Evolutionary conservation across 202 grass and related monocot genomes (phyloP).

Genomic region (Cymbopogon flexuosus): DNA sequence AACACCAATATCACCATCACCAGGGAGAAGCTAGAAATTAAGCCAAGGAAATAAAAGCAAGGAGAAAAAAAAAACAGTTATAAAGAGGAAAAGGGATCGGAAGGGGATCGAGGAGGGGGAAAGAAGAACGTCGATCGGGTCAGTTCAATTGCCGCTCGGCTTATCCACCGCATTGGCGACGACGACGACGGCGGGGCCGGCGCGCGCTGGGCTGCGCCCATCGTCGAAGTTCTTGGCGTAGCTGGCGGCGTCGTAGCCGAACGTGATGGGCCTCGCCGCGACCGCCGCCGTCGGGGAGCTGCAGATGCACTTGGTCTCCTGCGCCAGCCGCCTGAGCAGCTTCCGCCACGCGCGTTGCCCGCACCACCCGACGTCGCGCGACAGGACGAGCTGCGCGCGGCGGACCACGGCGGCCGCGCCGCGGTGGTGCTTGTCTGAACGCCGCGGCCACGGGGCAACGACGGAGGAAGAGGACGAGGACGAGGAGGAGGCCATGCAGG

Average conservation of each 20-base stretch:
- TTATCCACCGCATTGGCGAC: slow-evolving; percentile 6
- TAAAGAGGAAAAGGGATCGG: background rate
- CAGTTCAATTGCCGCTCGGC: slow-evolving; percentile 36
- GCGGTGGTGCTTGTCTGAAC: slow-evolving; percentile 11
- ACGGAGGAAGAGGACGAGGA: slow-evolving; percentile 18
- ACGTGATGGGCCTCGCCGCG: slow-evolving; percentile 44
- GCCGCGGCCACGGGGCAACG: slow-evolving; percentile 26
- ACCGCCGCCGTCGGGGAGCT: slow-evolving; percentile 32
- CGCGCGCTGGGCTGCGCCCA: slow-evolving; percentile 29
- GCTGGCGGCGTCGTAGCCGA: slow-evolving; percentile 76
- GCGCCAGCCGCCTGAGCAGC: slow-evolving; percentile 58
- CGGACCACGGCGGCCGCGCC: slow-evolving; percentile 19
- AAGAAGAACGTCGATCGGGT: background rate
- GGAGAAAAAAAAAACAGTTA: background rate
- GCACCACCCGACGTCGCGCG: slow-evolving; percentile 41
- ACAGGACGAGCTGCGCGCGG: slow-evolving; percentile 46
- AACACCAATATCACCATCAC: slow-evolving; percentile 14
- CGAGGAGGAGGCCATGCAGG: slow-evolving; percentile 32
- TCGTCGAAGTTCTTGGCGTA: slow-evolving; percentile 97
- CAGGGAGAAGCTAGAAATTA: background rate
- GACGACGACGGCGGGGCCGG: background rate
- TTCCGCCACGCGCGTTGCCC: slow-evolving; percentile 47
- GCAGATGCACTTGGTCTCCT: slow-evolving; percentile 65
- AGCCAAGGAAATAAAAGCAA: background rate
- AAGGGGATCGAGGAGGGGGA: background rate